Evolutionary conservation across 441 rosid species (phyloP).

Genomic region (Francoa sonchifolia): DNA sequence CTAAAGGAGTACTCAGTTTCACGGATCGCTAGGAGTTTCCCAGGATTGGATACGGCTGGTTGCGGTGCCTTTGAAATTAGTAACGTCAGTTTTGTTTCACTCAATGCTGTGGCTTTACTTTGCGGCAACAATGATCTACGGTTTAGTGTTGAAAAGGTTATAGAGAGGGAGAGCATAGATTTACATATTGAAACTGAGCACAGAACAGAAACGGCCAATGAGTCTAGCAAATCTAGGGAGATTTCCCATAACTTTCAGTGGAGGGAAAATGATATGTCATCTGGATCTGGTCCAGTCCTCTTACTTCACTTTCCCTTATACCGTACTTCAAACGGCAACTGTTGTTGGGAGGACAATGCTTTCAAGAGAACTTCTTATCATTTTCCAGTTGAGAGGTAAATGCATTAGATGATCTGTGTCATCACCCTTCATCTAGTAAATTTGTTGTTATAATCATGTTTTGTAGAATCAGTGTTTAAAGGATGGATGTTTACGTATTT

Average conservation of each 20-base stretch:
- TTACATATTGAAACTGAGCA: slow-evolving; percentile 16
- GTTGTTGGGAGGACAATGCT: slow-evolving; percentile 8
- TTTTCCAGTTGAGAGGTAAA: slow-evolving; percentile 19
- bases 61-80: slow-evolving; percentile 52
- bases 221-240: slow-evolving; percentile 7
- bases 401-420: neutral
- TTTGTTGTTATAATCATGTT: neutral
- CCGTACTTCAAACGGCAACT: slow-evolving; percentile 7
- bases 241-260: slow-evolving; percentile 14
- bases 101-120: slow-evolving; percentile 44
- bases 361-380: slow-evolving; percentile 10
- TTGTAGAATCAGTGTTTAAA: too few species aligned
- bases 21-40: slow-evolving; percentile 38
- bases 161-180: slow-evolving; percentile 40
- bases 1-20: slow-evolving; percentile 27
- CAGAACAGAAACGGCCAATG: slow-evolving; percentile 3
- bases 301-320: slow-evolving; percentile 52
- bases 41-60: slow-evolving; percentile 47
- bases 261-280: slow-evolving; percentile 28
- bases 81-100: slow-evolving; percentile 47
- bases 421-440: neutral
- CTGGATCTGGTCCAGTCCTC: slow-evolving; percentile 46
- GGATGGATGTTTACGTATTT: too few species aligned
- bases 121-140: slow-evolving; percentile 33
- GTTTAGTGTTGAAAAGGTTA: slow-evolving; percentile 38